These are phyloP conservation scores for Fennellomyces sp. DNA, from an alignment of 371 early-diverging fungal genomes.

Conservation along the genomic window DNA sequence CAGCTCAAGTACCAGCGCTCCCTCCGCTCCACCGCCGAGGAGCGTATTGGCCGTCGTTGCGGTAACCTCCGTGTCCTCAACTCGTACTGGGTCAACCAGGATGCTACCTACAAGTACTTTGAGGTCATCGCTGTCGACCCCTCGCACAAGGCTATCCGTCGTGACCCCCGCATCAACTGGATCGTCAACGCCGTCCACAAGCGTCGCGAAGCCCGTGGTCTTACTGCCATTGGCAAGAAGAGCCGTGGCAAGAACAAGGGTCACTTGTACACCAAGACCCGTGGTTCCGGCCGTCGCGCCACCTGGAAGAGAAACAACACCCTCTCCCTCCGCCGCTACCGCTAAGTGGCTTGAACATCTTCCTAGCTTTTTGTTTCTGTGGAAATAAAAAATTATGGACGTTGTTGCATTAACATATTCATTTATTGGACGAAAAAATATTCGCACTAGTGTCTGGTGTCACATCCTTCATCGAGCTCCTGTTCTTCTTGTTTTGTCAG, in stretches of 20 bases:
- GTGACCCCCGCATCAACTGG: slow-evolving; percentile 99
- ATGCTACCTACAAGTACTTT: slow-evolving; percentile 98
- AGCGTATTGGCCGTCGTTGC: slow-evolving; percentile 96
- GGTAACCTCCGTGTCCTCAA: slow-evolving; percentile 96
- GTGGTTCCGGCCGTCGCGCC: slow-evolving; percentile 33
- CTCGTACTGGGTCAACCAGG: slow-evolving; percentile 99
- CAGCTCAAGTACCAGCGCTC: slow-evolving; percentile 97
- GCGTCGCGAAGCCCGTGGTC: slow-evolving; percentile 98
- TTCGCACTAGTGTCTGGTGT: slow-evolving; percentile 26
- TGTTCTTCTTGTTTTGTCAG: slow-evolving; percentile 52
- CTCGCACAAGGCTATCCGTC: slow-evolving; percentile 95
- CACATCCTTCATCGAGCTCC: slow-evolving; percentile 57
- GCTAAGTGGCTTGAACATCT: slow-evolving; percentile 42
- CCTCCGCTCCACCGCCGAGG: slow-evolving; percentile 94
- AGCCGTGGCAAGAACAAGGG: slow-evolving; percentile 98
- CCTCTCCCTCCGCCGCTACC: slow-evolving; percentile 76
- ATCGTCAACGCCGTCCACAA: slow-evolving; percentile 97
- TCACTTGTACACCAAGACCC: slow-evolving; percentile 89
- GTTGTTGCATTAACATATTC: background rate
- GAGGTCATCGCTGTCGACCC: slow-evolving; percentile 99
- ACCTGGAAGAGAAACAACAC: slow-evolving; percentile 75
- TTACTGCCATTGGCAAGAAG: slow-evolving; percentile 97
- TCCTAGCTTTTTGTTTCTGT: background rate
- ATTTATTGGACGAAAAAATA: too few relatives aligned
- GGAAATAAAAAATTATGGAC: background rate